Percentiles rank a stretch among this genome's conserved stretches.
These are phyloP conservation scores for Sugiyamaella xylanicola DNA, from an alignment of 1,139 yeast genomes.

Conservation along the genomic window DNA sequence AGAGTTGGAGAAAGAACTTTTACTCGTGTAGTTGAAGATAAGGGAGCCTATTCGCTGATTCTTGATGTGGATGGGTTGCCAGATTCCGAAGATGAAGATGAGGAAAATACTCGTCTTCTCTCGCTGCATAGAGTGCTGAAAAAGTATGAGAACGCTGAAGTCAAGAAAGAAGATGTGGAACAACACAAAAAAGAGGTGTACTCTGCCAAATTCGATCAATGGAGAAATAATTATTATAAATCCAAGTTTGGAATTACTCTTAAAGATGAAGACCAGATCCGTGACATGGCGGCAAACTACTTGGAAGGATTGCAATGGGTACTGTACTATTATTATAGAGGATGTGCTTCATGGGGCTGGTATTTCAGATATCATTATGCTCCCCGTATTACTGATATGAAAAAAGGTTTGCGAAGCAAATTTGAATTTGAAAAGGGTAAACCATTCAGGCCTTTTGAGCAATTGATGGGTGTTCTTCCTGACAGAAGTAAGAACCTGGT, in stretches of 20 bases:
- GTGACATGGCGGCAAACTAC: slow-evolving; percentile 72
- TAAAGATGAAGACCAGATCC: slow-evolving; percentile 54
- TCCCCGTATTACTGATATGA: slow-evolving; percentile 87
- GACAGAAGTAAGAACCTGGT: slow-evolving; percentile 82
- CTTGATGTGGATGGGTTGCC: slow-evolving; percentile 73
- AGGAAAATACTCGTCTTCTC: slow-evolving; percentile 37
- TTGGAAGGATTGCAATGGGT: slow-evolving; percentile 97
- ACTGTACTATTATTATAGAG: slow-evolving; percentile 81
- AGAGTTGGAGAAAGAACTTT: slow-evolving; percentile 35
- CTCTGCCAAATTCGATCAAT: slow-evolving; percentile 68
- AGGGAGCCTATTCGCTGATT: slow-evolving; percentile 27
- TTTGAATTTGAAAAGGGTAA: slow-evolving; percentile 66
- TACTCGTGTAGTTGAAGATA: slow-evolving; percentile 33
- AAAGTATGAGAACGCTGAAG: slow-evolving; percentile 70
- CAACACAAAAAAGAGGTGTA: slow-evolving; percentile 67
- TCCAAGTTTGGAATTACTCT: slow-evolving; percentile 72
- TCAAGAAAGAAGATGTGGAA: slow-evolving; percentile 63
- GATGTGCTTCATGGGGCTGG: slow-evolving; percentile 96
- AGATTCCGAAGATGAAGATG: slow-evolving; percentile 63
- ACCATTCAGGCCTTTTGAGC: slow-evolving; percentile 94
- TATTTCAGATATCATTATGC: slow-evolving; percentile 85
- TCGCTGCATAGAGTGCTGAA: slow-evolving; percentile 44
- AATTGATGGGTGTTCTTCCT: slow-evolving; percentile 96
- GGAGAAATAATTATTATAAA: slow-evolving; percentile 84
- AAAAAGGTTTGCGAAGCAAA: slow-evolving; percentile 60